Evolutionary conservation across 2,329 filamentous ascomycete species (phyloP).

Genomic region (Fusarium humuli): DNA sequence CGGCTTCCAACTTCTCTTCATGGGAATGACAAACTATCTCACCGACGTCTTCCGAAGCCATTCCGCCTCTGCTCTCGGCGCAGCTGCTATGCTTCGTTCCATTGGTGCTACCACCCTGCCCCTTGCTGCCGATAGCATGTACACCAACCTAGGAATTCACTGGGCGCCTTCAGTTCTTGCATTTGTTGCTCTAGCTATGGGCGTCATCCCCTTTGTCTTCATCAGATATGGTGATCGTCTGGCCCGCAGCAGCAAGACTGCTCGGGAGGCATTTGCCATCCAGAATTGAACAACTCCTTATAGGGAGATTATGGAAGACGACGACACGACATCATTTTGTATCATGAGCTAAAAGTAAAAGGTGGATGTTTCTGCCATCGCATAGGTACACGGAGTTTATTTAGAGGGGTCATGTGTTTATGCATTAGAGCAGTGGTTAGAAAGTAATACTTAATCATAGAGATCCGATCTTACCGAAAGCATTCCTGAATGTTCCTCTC

Average conservation of each 20-base stretch:
- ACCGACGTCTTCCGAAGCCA: conserved; percentile 50
- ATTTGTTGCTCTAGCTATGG: conserved; percentile 49
- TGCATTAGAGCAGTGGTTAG: neutral
- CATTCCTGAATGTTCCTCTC: neutral
- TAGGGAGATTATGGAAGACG: neutral
- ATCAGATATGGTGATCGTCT: conserved; percentile 49
- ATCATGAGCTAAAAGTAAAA: conserved; percentile 3
- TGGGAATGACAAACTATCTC: conserved; percentile 53
- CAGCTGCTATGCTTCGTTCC: conserved; percentile 50
- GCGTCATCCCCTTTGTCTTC: conserved; percentile 50
- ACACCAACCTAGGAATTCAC: conserved; percentile 49
- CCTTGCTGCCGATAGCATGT: conserved; percentile 51
- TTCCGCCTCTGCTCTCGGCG: conserved; percentile 53
- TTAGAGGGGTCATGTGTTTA: conserved; percentile 3
- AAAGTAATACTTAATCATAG: conserved; percentile 1
- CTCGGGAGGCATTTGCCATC: conserved; percentile 41
- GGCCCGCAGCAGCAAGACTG: conserved; percentile 46
- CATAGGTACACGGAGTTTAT: neutral
- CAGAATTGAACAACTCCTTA: conserved; percentile 6
- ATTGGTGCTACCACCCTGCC: conserved; percentile 50
- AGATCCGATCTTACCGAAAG: neutral
- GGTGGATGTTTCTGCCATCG: neutral
- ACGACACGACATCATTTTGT: conserved; percentile 1
- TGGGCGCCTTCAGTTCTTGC: conserved; percentile 53
- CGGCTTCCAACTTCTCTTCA: conserved; percentile 51